phyloP scores from a whole-genome alignment of 352 stramenopile genomes.

The Pythium folliculosum region DNA sequence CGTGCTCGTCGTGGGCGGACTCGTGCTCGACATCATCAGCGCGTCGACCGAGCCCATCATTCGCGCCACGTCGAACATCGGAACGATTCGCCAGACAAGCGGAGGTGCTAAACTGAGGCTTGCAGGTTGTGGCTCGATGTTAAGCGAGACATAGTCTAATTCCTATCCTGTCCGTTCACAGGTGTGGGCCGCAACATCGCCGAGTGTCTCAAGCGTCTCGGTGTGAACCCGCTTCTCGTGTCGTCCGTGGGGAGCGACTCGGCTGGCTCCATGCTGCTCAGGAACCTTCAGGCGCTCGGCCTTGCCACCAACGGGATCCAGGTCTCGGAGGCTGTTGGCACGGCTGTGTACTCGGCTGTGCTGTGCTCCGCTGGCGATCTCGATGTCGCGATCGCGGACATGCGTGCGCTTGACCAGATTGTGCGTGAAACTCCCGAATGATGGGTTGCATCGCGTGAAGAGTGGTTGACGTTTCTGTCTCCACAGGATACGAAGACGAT shows the following conservation, averaged over 20 bases:
- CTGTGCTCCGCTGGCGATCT: conserved; percentile 78
- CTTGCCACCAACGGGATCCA: conserved; percentile 65
- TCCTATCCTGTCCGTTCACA: conserved; percentile 34
- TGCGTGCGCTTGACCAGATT: conserved; percentile 77
- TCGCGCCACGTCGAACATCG: conserved; percentile 87
- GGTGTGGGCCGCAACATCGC: conserved; percentile 94
- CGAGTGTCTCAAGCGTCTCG: conserved; percentile 82
- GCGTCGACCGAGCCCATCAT: conserved; percentile 67
- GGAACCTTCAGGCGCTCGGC: conserved; percentile 60
- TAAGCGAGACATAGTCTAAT: neutral
- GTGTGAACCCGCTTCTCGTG: conserved; percentile 66
- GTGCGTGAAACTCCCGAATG: conserved; percentile 30
- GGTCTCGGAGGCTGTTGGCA: conserved; percentile 50
- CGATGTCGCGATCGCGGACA: conserved; percentile 86
- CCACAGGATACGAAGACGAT: conserved; percentile 46
- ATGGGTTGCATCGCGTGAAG: neutral
- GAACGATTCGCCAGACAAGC: conserved; percentile 77
- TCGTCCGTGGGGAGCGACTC: conserved; percentile 82
- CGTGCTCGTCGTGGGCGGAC: conserved; percentile 85
- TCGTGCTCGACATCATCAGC: conserved; percentile 89
- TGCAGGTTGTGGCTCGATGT: too few species aligned
- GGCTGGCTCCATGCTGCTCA: conserved; percentile 69
- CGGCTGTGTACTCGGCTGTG: conserved; percentile 87
- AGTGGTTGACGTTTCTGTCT: neutral
- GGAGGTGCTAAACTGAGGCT: too few species aligned